These are phyloP conservation scores for Pisolithus sp. DNA, from an alignment of 768 basidiomycete genomes.

Conservation along the genomic window DNA sequence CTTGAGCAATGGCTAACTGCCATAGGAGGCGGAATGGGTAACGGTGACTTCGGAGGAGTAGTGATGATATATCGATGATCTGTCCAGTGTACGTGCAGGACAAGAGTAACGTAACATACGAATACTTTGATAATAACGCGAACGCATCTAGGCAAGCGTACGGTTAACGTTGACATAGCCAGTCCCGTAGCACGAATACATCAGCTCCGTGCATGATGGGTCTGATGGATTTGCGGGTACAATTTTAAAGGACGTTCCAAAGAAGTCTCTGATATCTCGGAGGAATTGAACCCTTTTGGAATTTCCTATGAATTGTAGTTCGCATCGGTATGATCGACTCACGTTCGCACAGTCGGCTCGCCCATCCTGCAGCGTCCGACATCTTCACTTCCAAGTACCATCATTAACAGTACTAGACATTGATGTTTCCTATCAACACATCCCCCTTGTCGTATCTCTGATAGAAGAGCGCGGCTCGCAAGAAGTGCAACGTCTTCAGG, in stretches of 20 bases:
- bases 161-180: constrained; percentile 89
- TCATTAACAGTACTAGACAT: constrained; percentile 74
- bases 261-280: constrained; percentile 72
- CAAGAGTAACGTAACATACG: not conserved
- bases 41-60: constrained; percentile 67
- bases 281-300: constrained; percentile 82
- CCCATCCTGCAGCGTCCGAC: constrained; percentile 87
- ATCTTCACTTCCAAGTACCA: constrained; percentile 97
- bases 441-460: constrained; percentile 76
- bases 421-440: constrained; percentile 92
- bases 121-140: not conserved
- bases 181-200: constrained; percentile 88
- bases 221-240: constrained; percentile 50
- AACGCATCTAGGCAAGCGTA: constrained; percentile 48
- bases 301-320: not conserved
- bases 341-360: constrained; percentile 78
- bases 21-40: constrained; percentile 55
- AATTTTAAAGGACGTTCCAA: constrained; percentile 93
- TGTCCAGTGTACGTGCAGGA: not conserved
- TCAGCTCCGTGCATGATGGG: constrained; percentile 48
- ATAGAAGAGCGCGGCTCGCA: constrained; percentile 72
- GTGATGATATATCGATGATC: constrained; percentile 69
- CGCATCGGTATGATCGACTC: constrained; percentile 26
- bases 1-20: constrained; percentile 65
- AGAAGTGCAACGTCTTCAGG: constrained; percentile 90